Percentiles rank a stretch among this genome's conserved stretches.
phyloP scores from a whole-genome alignment of 768 basidiomycete genomes.

The Pulveroboletus ravenelii region DNA sequence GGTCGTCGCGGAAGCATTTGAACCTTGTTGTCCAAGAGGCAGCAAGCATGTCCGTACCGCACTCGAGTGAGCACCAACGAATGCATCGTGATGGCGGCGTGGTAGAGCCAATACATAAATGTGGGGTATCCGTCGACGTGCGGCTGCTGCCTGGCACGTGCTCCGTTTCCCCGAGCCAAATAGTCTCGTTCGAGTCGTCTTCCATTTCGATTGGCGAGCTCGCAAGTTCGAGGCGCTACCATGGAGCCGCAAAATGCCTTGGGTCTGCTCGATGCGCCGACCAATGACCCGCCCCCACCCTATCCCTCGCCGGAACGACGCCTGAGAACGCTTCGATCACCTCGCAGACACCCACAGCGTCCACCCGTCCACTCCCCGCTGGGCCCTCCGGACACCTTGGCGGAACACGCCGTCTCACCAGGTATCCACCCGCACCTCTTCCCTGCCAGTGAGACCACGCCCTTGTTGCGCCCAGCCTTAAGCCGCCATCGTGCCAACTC shows the following conservation, averaged over 20 bases:
- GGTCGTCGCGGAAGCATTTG: too few species aligned
- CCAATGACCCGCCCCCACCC: slow-evolving; percentile 63
- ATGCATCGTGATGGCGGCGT: too few species aligned
- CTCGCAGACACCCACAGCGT: slow-evolving; percentile 30
- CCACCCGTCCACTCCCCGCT: slow-evolving; percentile 29
- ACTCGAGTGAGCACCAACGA: too few species aligned
- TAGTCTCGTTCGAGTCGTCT: too few species aligned
- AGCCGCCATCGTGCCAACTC: slow-evolving; percentile 54
- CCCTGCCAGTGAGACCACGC: slow-evolving; percentile 40
- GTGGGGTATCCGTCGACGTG: too few species aligned
- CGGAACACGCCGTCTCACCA: slow-evolving; percentile 26
- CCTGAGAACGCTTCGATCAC: slow-evolving; percentile 29
- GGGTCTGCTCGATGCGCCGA: slow-evolving; percentile 8
- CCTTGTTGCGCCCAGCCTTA: slow-evolving; percentile 36
- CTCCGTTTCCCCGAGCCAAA: background rate
- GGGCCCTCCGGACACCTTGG: slow-evolving; percentile 34
- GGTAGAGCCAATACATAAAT: too few species aligned
- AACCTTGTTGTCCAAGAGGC: too few species aligned
- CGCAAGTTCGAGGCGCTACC: background rate
- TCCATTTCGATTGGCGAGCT: background rate
- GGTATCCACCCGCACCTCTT: slow-evolving; percentile 22
- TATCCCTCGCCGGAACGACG: slow-evolving; percentile 54
- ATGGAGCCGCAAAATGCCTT: slow-evolving; percentile 5
- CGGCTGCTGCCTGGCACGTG: slow-evolving; percentile 2
- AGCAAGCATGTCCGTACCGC: too few species aligned